A percentile compares a stretch with the other conserved stretches of the same genome.
Evolutionary conservation across 495 filamentous ascomycete species (phyloP).

Genomic region (Hyaloscypha bicolor): DNA sequence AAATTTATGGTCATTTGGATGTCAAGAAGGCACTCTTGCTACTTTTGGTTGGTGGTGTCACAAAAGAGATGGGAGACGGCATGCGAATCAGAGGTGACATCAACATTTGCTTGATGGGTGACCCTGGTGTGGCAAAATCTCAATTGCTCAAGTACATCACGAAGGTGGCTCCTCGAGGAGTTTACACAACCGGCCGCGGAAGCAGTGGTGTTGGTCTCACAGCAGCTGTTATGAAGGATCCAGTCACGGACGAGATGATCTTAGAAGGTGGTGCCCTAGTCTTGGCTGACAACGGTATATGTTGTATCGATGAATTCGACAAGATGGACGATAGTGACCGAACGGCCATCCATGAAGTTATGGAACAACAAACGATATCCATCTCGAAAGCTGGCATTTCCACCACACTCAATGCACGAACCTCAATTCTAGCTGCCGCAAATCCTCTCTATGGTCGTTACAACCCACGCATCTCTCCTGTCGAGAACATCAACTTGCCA

Average conservation of each 20-base stretch:
- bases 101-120: slow-evolving; percentile 98
- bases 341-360: slow-evolving; percentile 98
- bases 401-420: slow-evolving; percentile 93
- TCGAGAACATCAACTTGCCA: slow-evolving; percentile 98
- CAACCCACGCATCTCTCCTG: slow-evolving; percentile 93
- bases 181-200: slow-evolving; percentile 96
- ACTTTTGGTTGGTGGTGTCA: slow-evolving; percentile 93
- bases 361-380: slow-evolving; percentile 99
- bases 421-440: slow-evolving; percentile 95
- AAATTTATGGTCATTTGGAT: slow-evolving; percentile 95
- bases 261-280: slow-evolving; percentile 96
- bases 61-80: slow-evolving; percentile 95
- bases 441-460: slow-evolving; percentile 98
- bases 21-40: slow-evolving; percentile 97
- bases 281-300: slow-evolving; percentile 95
- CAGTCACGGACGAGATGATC: slow-evolving; percentile 98
- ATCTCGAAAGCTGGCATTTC: slow-evolving; percentile 98
- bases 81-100: slow-evolving; percentile 99
- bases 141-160: slow-evolving; percentile 97
- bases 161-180: slow-evolving; percentile 94
- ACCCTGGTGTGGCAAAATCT: slow-evolving; percentile 98
- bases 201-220: slow-evolving; percentile 97
- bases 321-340: slow-evolving; percentile 98
- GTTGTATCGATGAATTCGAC: slow-evolving; percentile 99
- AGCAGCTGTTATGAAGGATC: slow-evolving; percentile 97